A percentile compares a stretch with the other conserved stretches of the same genome.
Evolutionary conservation across 2,329 filamentous ascomycete genomes (phyloP).

Genomic region (Lasiodiplodia gonubiensis): DNA sequence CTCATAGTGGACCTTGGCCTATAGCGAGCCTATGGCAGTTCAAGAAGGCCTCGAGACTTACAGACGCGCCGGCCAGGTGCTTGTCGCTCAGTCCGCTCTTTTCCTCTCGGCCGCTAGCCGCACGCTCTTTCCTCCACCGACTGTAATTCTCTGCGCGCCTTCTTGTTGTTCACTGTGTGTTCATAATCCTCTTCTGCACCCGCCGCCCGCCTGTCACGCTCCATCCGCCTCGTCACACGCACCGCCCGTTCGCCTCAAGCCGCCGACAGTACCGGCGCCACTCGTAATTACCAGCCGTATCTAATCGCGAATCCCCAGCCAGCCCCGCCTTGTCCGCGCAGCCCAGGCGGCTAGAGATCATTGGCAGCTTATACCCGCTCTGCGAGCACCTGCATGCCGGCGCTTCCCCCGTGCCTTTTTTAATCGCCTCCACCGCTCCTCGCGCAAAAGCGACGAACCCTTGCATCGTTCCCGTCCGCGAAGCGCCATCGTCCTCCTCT

Average conservation of each 20-base stretch:
- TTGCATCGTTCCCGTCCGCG: conserved; percentile 6
- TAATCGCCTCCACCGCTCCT: conserved; percentile 1
- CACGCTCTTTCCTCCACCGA: conserved; percentile 17
- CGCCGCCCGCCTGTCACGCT: conserved; percentile 14
- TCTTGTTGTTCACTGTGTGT: background rate
- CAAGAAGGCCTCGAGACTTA: conserved; percentile 22
- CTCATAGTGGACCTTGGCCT: conserved; percentile 7
- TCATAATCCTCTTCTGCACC: conserved; percentile 9
- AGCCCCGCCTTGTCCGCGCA: conserved; percentile 19
- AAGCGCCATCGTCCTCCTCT: conserved; percentile 16
- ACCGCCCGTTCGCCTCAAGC: background rate
- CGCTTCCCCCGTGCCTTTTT: conserved; percentile 21
- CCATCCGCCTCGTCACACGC: background rate
- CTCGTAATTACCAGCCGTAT: conserved; percentile 25
- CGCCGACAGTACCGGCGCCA: background rate
- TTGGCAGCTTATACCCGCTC: conserved; percentile 22
- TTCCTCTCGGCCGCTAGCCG: conserved; percentile 25
- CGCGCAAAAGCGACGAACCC: background rate
- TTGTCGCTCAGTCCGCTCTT: conserved; percentile 24
- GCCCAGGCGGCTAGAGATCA: conserved; percentile 19
- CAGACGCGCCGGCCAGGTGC: conserved; percentile 23
- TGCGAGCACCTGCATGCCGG: conserved; percentile 27
- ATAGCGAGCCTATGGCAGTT: conserved; percentile 20
- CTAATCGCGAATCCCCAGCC: conserved; percentile 25
- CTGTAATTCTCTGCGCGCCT: conserved; percentile 1